Evolutionary conservation across 352 stramenopile genomes (phyloP).

Genomic region (Phytopythium oedochilum): DNA sequence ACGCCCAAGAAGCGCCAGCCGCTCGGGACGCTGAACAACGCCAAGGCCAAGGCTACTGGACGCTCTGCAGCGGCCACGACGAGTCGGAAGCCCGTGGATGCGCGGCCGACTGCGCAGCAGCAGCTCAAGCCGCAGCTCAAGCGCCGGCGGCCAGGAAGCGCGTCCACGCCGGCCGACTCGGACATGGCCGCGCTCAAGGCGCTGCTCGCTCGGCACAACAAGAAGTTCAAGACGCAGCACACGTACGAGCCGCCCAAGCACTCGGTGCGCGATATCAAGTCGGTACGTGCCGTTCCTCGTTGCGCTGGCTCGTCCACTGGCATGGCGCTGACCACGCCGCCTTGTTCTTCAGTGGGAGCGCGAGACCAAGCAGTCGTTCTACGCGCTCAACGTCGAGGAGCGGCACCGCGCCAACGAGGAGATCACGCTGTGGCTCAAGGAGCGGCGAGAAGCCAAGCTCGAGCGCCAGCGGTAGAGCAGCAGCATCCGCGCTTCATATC

Average conservation of each 20-base stretch:
- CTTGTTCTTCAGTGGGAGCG: constrained; percentile 54
- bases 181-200: constrained; percentile 40
- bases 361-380: constrained; percentile 61
- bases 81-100: neutral
- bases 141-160: neutral
- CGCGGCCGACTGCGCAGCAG: neutral
- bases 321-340: neutral
- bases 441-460: constrained; percentile 9
- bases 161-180: neutral
- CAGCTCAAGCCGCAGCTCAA: neutral
- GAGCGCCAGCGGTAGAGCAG: neutral
- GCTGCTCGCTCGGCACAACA: constrained; percentile 69
- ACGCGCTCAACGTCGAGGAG: constrained; percentile 56
- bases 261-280: constrained; percentile 66
- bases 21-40: neutral
- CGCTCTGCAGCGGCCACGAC: neutral
- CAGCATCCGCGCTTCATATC: no score
- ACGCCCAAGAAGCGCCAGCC: neutral
- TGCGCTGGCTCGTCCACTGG: neutral
- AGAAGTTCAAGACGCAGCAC: constrained; percentile 65
- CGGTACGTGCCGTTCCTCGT: constrained; percentile 24
- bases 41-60: neutral
- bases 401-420: constrained; percentile 58
- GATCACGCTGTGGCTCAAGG: constrained; percentile 49
- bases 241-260: constrained; percentile 78